phyloP scores from a whole-genome alignment of 1,139 yeast genomes.

The Magnusiomyces ingens region DNA sequence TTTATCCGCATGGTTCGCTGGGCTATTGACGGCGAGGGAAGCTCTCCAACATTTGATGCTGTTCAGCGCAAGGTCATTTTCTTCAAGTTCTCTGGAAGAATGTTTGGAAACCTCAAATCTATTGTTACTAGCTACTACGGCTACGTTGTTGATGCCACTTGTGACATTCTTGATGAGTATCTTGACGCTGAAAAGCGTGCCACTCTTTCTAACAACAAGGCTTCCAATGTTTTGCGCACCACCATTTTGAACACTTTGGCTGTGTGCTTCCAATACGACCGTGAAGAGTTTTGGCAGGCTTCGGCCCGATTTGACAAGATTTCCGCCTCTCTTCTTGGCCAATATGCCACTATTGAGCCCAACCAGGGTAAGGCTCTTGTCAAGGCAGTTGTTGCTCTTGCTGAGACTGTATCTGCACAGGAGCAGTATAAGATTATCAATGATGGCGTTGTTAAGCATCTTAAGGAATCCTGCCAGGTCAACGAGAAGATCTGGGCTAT shows the following conservation, averaged over 20 bases:
- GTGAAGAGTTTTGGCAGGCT: conserved; percentile 91
- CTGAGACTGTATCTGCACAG: conserved; percentile 61
- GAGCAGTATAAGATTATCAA: conserved; percentile 74
- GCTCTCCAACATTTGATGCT: conserved; percentile 36
- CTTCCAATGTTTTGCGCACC: conserved; percentile 56
- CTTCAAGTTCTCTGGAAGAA: conserved; percentile 77
- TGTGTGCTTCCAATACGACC: conserved; percentile 78
- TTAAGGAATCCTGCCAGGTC: conserved; percentile 40
- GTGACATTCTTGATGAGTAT: conserved; percentile 39
- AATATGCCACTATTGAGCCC: conserved; percentile 60
- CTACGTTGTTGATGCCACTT: conserved; percentile 70
- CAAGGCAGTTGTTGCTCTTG: conserved; percentile 70
- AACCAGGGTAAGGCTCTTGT: conserved; percentile 55
- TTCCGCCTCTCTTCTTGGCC: conserved; percentile 54
- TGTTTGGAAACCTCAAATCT: conserved; percentile 77
- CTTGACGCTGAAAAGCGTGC: conserved; percentile 10
- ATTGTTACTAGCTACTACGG: conserved; percentile 86
- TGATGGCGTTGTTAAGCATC: conserved; percentile 47
- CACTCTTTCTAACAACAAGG: conserved; percentile 9
- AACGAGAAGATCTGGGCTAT: conserved; percentile 78
- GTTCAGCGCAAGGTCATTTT: conserved; percentile 44
- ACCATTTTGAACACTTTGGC: conserved; percentile 63
- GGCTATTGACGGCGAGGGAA: conserved; percentile 82
- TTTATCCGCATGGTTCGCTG: conserved; percentile 86
- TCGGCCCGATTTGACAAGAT: conserved; percentile 75